These are phyloP conservation scores for Mallotus nudiflorus DNA, from an alignment of 345 rosid genomes.

Conservation along the genomic window DNA sequence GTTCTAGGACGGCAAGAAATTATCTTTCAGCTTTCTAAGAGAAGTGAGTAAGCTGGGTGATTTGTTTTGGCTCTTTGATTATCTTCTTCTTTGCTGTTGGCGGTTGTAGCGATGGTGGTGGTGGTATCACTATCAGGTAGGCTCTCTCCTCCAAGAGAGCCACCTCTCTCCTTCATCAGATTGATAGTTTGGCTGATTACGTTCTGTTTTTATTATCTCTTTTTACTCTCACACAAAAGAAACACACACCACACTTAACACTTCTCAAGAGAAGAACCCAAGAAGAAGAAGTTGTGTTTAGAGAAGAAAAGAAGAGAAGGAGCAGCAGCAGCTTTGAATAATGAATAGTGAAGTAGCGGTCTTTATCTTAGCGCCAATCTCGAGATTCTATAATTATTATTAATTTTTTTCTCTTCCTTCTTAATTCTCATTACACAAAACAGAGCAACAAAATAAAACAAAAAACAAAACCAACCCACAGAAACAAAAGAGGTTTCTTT, in stretches of 20 bases:
- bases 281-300: no score
- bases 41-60: no score
- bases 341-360: constrained; percentile 14
- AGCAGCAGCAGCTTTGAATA: not conserved
- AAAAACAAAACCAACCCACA: constrained; percentile 18
- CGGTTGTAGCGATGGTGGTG: constrained; percentile 3
- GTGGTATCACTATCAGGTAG: constrained; percentile 35
- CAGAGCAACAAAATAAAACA: not conserved
- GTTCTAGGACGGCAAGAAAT: not conserved
- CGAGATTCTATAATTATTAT: no score
- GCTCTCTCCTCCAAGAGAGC: constrained; percentile 64
- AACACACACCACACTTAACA: not conserved
- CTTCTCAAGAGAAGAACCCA: no score
- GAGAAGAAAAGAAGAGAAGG: not conserved
- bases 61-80: constrained; percentile 21
- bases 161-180: constrained; percentile 51
- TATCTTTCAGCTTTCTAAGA: not conserved
- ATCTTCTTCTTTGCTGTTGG: constrained; percentile 26
- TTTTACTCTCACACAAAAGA: not conserved
- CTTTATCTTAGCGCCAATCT: constrained; percentile 47
- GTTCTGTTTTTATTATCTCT: not conserved
- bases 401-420: no score
- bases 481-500: not conserved
- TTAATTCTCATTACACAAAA: not conserved
- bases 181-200: not conserved